phyloP scores from a whole-genome alignment of 306 rosid species.

The Prosopis cineraria region DNA sequence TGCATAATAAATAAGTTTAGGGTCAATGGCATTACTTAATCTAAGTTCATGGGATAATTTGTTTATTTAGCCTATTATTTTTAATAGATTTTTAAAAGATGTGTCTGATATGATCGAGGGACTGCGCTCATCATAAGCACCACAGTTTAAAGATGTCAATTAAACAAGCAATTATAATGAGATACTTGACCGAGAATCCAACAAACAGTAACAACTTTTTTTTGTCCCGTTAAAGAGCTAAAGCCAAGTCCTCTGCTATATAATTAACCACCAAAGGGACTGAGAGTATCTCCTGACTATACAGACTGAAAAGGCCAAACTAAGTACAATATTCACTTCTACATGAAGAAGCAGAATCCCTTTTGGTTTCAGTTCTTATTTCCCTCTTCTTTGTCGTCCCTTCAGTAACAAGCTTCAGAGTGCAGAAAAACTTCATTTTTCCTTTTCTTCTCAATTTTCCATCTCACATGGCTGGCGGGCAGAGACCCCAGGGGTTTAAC shows the following conservation, averaged over 20 bases:
- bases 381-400: conserved; percentile 24
- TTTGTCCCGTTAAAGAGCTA: conserved; percentile 47
- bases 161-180: background rate
- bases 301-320: conserved; percentile 18
- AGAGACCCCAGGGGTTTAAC: conserved; percentile 46
- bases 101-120: background rate
- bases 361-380: conserved; percentile 15
- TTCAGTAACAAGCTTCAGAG: conserved; percentile 11
- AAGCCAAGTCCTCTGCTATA: conserved; percentile 33
- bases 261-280: conserved; percentile 18
- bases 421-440: conserved; percentile 21
- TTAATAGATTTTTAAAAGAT: background rate
- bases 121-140: background rate
- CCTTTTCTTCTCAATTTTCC: too few species aligned
- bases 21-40: too few species aligned
- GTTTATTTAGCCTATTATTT: too few species aligned
- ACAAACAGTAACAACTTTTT: conserved; percentile 37
- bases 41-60: too few species aligned
- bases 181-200: background rate
- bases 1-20: too few species aligned
- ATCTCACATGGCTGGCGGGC: conserved; percentile 53
- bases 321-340: background rate
- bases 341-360: conserved; percentile 21
- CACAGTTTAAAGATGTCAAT: background rate
- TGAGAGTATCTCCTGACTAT: background rate